Conservation (phyloP, 495 filamentous ascomycete genomes). For the Cercophora sp. region DNA sequence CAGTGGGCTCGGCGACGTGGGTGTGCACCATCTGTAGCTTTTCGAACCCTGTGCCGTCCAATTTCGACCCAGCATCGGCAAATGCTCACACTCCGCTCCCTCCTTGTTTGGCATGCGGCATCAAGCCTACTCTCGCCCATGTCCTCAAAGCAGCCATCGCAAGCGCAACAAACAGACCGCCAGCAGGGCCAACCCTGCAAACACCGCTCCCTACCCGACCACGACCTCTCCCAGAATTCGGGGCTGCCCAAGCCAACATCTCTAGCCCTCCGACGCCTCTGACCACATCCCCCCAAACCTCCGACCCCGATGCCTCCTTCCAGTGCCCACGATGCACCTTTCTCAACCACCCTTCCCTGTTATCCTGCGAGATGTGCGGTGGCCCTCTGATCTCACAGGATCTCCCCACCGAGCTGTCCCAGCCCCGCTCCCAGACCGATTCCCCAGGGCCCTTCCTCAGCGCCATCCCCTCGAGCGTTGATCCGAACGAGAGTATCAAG, state of each 20-base stretch:
- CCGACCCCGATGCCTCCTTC: constrained; percentile 43
- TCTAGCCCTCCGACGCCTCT: not conserved
- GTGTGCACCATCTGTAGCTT: constrained; percentile 96
- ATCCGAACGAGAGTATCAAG: constrained; percentile 74
- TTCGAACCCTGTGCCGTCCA: constrained; percentile 90
- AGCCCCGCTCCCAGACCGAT: constrained; percentile 51
- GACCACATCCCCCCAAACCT: constrained; percentile 3
- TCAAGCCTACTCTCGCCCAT: constrained; percentile 78
- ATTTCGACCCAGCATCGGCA: constrained; percentile 79
- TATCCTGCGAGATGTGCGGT: constrained; percentile 88
- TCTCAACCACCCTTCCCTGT: constrained; percentile 81
- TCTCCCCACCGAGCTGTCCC: constrained; percentile 37
- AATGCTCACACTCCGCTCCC: constrained; percentile 71
- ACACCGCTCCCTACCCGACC: constrained; percentile 28
- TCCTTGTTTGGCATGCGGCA: constrained; percentile 88
- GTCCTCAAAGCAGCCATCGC: constrained; percentile 81
- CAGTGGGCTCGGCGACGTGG: constrained; percentile 75
- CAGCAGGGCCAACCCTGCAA: constrained; percentile 19
- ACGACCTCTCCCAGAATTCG: constrained; percentile 15
- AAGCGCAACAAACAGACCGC: constrained; percentile 54
- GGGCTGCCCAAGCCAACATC: constrained; percentile 1
- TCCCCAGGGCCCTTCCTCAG: constrained; percentile 73
- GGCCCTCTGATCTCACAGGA: constrained; percentile 63
- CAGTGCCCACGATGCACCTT: constrained; percentile 92
- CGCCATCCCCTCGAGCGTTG: constrained; percentile 39